phyloP scores from a whole-genome alignment of 305 asterid species.

The Fraxinus floribunda region DNA sequence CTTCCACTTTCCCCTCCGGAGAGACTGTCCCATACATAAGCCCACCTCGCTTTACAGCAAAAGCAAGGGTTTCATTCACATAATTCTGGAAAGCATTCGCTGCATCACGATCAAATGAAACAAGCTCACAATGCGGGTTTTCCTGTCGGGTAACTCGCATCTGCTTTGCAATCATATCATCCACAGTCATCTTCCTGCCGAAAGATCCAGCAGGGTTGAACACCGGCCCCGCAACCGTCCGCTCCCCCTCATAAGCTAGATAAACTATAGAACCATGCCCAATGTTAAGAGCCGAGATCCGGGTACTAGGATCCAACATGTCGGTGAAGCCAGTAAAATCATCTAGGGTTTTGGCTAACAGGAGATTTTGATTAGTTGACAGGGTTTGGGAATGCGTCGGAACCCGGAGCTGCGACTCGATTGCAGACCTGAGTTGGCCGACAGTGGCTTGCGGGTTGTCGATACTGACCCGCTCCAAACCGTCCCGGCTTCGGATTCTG shows the following conservation, averaged over 20 bases:
- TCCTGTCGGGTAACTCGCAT: conserved; percentile 90
- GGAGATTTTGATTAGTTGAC: conserved; percentile 77
- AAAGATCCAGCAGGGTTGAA: conserved; percentile 77
- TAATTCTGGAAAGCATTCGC: conserved; percentile 89
- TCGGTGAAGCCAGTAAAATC: conserved; percentile 66
- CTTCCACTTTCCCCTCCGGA: conserved; percentile 77
- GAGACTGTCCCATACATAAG: conserved; percentile 88
- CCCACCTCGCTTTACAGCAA: conserved; percentile 91
- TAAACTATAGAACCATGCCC: conserved; percentile 74
- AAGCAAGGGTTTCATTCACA: conserved; percentile 75
- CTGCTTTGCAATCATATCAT: conserved; percentile 90
- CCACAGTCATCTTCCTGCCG: conserved; percentile 97
- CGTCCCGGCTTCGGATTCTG: conserved; percentile 96
- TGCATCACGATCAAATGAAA: conserved; percentile 88
- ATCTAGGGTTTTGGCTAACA: conserved; percentile 63
- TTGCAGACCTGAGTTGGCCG: conserved; percentile 56
- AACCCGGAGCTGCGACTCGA: conserved; percentile 76
- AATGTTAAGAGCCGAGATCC: conserved; percentile 50
- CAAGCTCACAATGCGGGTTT: conserved; percentile 79
- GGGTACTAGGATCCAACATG: conserved; percentile 53
- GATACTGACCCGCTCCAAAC: conserved; percentile 76
- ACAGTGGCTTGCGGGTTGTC: conserved; percentile 61
- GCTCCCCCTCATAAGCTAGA: conserved; percentile 83
- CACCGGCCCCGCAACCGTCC: conserved; percentile 70
- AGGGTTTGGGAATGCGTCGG: conserved; percentile 71